Evolutionary conservation across 352 stramenopile species (phyloP).

Genomic region (Phytophthora niederhauseri): DNA sequence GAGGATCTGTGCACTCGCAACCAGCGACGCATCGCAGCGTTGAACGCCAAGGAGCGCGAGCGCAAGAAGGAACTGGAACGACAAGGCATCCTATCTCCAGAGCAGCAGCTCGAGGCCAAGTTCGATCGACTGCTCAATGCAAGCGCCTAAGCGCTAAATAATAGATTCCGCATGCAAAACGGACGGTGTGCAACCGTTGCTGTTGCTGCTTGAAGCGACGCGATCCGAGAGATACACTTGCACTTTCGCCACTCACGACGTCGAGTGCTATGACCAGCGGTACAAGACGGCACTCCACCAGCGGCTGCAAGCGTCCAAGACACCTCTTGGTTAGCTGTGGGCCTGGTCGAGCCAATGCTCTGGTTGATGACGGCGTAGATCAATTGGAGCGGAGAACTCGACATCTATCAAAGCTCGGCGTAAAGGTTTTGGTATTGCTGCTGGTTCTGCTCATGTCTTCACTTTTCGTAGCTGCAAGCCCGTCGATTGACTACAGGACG

Average conservation of each 20-base stretch:
- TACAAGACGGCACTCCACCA: neutral
- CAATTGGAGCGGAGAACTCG: neutral
- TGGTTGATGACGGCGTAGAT: neutral
- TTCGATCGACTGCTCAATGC: slow-evolving; percentile 39
- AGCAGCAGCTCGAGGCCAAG: slow-evolving; percentile 39
- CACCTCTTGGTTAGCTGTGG: neutral
- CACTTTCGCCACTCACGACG: slow-evolving; percentile 7
- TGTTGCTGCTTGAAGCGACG: slow-evolving; percentile 21
- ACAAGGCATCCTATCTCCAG: slow-evolving; percentile 33
- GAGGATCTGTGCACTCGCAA: slow-evolving; percentile 37
- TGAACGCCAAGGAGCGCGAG: slow-evolving; percentile 34
- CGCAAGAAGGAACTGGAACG: slow-evolving; percentile 30
- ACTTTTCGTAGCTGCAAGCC: slow-evolving; percentile 1
- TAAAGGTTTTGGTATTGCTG: slow-evolving; percentile 9
- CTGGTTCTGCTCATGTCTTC: neutral
- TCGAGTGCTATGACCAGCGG: slow-evolving; percentile 6
- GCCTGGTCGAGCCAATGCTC: too few species aligned
- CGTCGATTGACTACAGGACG: slow-evolving; percentile 21
- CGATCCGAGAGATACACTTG: slow-evolving; percentile 9
- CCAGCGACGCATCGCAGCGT: slow-evolving; percentile 33
- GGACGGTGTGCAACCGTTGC: slow-evolving; percentile 1
- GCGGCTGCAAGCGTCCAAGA: neutral
- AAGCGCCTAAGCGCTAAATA: slow-evolving; percentile 6
- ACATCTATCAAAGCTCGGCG: neutral
- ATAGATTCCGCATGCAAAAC: neutral